phyloP scores from a whole-genome alignment of 2,329 filamentous ascomycete species.

The Cytospora piceae region DNA sequence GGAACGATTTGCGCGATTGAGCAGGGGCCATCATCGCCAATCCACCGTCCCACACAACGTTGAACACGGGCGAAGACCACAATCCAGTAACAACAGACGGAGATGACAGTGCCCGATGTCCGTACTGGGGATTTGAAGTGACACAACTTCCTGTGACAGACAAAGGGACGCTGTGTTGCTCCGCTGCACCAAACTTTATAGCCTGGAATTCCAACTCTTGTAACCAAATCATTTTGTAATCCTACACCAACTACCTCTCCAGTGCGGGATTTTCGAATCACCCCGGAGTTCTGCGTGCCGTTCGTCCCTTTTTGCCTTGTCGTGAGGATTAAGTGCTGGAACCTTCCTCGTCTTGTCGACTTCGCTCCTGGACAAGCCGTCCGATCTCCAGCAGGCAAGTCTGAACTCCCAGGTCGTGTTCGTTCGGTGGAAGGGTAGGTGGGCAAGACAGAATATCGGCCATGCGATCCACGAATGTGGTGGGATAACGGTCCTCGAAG shows the following conservation, averaged over 20 bases:
- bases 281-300: not conserved
- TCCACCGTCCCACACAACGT: constrained; percentile 12
- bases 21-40: constrained; percentile 24
- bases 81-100: not conserved
- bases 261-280: constrained; percentile 6
- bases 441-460: constrained; percentile 23
- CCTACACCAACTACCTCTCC: constrained; percentile 21
- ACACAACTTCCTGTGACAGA: constrained; percentile 4
- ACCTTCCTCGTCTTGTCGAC: not conserved
- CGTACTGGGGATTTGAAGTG: not conserved
- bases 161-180: constrained; percentile 4
- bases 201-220: constrained; percentile 24
- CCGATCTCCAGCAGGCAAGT: constrained; percentile 18
- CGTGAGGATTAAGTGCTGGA: not conserved
- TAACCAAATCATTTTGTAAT: constrained; percentile 23
- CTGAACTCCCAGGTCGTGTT: constrained; percentile 21
- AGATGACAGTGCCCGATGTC: constrained; percentile 5
- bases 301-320: not conserved
- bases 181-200: constrained; percentile 14
- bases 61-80: constrained; percentile 8
- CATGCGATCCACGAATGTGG: constrained; percentile 15
- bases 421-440: constrained; percentile 10
- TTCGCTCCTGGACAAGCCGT: constrained; percentile 4
- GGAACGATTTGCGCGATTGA: not conserved
- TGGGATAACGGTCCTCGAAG: constrained; percentile 15